These are phyloP conservation scores for Zymoseptoria brevis DNA, from an alignment of 2,329 filamentous ascomycete species.

Conservation along the genomic window DNA sequence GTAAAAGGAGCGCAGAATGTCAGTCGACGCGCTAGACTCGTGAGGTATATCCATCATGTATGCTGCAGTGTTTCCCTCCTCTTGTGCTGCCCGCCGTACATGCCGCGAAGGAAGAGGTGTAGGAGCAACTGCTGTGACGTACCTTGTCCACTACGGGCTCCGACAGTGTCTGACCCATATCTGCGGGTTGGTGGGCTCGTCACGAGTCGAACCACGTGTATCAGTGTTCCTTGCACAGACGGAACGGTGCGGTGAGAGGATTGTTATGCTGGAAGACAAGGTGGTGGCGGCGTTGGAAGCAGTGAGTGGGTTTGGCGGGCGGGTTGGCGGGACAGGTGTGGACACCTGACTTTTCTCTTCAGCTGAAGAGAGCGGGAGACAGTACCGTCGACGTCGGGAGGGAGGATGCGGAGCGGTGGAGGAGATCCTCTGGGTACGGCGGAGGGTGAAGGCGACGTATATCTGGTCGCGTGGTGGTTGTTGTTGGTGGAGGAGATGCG, in stretches of 20 bases:
- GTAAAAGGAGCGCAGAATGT: conserved; percentile 4
- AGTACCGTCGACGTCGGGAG: not conserved
- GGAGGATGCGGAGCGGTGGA: not conserved
- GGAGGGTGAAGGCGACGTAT: not conserved
- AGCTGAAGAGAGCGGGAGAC: not conserved
- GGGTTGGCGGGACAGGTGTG: not conserved
- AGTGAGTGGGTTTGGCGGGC: not conserved
- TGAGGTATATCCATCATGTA: not conserved
- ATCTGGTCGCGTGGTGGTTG: not conserved
- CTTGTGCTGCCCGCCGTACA: not conserved
- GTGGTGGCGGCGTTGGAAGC: not conserved
- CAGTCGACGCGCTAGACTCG: conserved; percentile 1
- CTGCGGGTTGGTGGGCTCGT: conserved; percentile 19
- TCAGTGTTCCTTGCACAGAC: not conserved
- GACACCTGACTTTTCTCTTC: not conserved
- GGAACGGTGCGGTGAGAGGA: not conserved
- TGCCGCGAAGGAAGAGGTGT: conserved; percentile 1
- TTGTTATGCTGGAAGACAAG: not conserved
- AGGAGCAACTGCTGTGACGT: conserved; percentile 33
- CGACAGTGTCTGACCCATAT: conserved; percentile 98
- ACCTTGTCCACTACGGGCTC: conserved; percentile 99
- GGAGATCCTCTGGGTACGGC: not conserved
- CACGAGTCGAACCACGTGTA: not conserved
- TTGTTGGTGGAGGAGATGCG: not conserved
- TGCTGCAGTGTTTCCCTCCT: not conserved